These are phyloP conservation scores for Ophiocordyceps camponoti-leonardi DNA, from an alignment of 2,329 filamentous ascomycete genomes.

Conservation along the genomic window DNA sequence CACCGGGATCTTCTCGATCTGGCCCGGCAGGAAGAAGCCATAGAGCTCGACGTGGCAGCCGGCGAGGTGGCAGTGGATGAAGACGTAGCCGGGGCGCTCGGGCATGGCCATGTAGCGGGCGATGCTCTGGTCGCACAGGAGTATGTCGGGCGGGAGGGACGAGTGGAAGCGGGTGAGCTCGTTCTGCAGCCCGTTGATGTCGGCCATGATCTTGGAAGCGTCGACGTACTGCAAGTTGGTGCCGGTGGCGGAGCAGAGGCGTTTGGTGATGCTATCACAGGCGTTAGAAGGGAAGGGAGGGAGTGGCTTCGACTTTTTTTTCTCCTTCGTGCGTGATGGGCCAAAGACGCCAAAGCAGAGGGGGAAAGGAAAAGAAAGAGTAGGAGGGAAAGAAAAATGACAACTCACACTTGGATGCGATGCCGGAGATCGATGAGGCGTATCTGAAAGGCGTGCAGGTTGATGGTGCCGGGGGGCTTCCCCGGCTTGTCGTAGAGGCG, in stretches of 20 bases:
- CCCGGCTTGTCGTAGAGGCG: constrained; percentile 13
- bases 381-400: too few species aligned
- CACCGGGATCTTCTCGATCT: constrained; percentile 13
- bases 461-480: constrained; percentile 8
- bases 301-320: not conserved
- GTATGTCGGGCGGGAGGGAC: constrained; percentile 15
- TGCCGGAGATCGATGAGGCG: constrained; percentile 19
- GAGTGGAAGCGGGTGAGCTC: constrained; percentile 18
- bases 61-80: constrained; percentile 18
- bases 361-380: not conserved
- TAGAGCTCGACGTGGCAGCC: constrained; percentile 21
- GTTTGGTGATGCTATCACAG: constrained; percentile 9
- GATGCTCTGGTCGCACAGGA: constrained; percentile 17
- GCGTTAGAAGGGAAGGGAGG: too few species aligned
- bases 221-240: constrained; percentile 10
- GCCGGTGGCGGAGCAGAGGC: constrained; percentile 7
- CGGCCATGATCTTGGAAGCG: constrained; percentile 19
- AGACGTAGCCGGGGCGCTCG: constrained; percentile 17
- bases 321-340: too few species aligned
- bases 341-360: too few species aligned
- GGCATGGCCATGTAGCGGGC: constrained; percentile 12
- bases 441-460: constrained; percentile 17
- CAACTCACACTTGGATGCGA: constrained; percentile 17
- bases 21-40: constrained; percentile 18
- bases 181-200: constrained; percentile 18